Evolutionary conservation across 2,329 filamentous ascomycete species (phyloP), one percentile per base, ranked within the genome.

Genomic region (Ascochyta rabiei): DNA sequence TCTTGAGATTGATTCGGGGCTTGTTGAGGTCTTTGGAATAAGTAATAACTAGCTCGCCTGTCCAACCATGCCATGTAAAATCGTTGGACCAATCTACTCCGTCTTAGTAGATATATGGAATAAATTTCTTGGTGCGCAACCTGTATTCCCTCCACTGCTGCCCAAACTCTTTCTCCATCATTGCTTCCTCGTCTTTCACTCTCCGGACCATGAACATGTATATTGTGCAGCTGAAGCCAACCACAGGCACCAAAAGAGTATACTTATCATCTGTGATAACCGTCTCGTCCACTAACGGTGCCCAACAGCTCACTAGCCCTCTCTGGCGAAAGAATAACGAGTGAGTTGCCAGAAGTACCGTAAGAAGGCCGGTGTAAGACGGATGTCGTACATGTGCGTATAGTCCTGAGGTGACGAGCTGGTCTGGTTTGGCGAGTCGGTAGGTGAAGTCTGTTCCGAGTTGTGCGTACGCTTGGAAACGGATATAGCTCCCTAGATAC

Each of bases 391-490:
- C 67, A 56, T 78, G 80, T 16, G 59, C 56, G 56, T 84, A 84
- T 1, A 84, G 67, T 0, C 82, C 82, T 0, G 61, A 69, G 0
- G 80, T 84, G 12, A 76, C 73, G 7, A 84, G 66, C 1, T 66
- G 60, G 52, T 80, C 75, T 1, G 83, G 83, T 46, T 72, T 63
- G 0, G 77, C 69, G 2, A 86, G 76, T 2, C 75, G 72, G 59
- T 84, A 86, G 0, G 82, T 85, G 60, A 85, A 85, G 52, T 82
- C 78, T 9, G 67, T 72, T 1, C 82, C 83, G 0, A 85, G 74
- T 0, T 75, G 67, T 0, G 71, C 67, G 59, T 78, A 84, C 0
- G 81, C 76, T 0, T 71, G 42, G 2, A 78, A 62, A 0, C 76
- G 70, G n/a, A 77, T 39, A 6, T 50, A 57, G 39, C 47, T 55